These are phyloP conservation scores for Ampelomyces quisqualis DNA, from an alignment of 2,329 filamentous ascomycete genomes.

Conservation along the genomic window DNA sequence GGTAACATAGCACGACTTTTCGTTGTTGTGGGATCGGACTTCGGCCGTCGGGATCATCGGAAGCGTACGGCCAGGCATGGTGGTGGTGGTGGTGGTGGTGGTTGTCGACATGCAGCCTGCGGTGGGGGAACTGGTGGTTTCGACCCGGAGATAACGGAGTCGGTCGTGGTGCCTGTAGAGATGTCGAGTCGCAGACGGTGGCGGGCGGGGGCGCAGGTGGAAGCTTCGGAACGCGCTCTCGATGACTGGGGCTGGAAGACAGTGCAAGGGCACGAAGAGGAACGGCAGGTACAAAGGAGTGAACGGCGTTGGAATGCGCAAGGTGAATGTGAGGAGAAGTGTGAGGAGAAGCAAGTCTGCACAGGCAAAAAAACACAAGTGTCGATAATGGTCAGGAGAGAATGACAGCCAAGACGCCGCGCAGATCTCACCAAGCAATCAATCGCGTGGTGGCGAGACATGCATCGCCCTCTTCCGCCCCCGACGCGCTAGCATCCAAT, in stretches of 20 bases:
- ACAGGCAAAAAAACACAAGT: slow-evolving; percentile 8
- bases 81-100: slow-evolving; percentile 21
- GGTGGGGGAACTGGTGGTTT: too few relatives aligned
- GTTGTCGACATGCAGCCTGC: neutral
- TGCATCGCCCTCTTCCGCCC: slow-evolving; percentile 13
- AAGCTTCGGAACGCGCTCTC: neutral
- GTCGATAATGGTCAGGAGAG: slow-evolving; percentile 23
- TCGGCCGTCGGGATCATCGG: slow-evolving; percentile 81
- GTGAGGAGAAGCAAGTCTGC: slow-evolving; percentile 2
- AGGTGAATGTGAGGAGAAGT: too few relatives aligned
- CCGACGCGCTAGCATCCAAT: slow-evolving; percentile 10
- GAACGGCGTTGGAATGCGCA: slow-evolving; percentile 13
- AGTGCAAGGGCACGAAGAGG: neutral
- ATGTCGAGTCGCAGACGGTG: neutral
- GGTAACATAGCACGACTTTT: slow-evolving; percentile 88
- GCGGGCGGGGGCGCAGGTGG: neutral
- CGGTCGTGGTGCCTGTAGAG: neutral
- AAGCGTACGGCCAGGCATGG: slow-evolving; percentile 77
- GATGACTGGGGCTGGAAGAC: neutral
- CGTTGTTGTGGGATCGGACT: slow-evolving; percentile 75
- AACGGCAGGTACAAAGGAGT: slow-evolving; percentile 11
- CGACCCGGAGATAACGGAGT: neutral
- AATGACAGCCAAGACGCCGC: slow-evolving; percentile 17
- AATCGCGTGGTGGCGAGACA: slow-evolving; percentile 23
- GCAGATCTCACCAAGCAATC: slow-evolving; percentile 22